Evolutionary conservation across 2,329 filamentous ascomycete species (phyloP), one percentile per base, ranked within the genome.

Genomic region (Xylaria sp.): DNA sequence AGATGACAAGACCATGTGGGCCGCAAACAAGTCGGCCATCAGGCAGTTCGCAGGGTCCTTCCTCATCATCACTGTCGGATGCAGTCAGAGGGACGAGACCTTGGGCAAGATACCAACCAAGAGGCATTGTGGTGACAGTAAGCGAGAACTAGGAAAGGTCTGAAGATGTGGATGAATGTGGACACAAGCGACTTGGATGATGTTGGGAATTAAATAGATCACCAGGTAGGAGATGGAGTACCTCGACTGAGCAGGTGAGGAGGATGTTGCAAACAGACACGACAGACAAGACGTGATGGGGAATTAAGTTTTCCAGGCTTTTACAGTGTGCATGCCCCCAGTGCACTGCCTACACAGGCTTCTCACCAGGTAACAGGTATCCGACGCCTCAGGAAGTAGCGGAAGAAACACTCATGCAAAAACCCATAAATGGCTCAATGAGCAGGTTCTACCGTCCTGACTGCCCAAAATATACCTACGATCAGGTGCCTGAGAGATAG

Each of bases 1-100:
- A 82, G 32, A 69, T 13, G 15, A 78, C 75, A 6, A 78, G 62
- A 25, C 77, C 73, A 65, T 81, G 80, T 0, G 73, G 70, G 25
- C 77, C 72, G 58, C 81, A 81, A 60, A 80, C 77, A 32, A 82
- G 62, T n/a, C 74, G 74, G 30, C 80, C 80, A 60, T 80, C 53
- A 0, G 79, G 74, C 15, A 81, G 73, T 63, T 79, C 73, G 63
- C 74, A 76, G 5, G 77, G 77, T n/a, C 75, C 78, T 48, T 77
- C 76, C 2, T 78, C 77, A 53, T 80, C 77, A 65, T 80, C 77
- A 64, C 76, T 78, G 70, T 67, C 76, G 60, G 32, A 73, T 23
- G 59, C 32, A 36, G 46, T 64, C n/a, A 76, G 70, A 4, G 75
- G 75, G 48, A 69, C 58, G 9, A 77, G 61, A 30, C 76, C 75